A percentile compares a stretch with the other conserved stretches of the same genome.
Conservation (phyloP, 768 basidiomycete genomes). For the Pleurotus eryngii region DNA sequence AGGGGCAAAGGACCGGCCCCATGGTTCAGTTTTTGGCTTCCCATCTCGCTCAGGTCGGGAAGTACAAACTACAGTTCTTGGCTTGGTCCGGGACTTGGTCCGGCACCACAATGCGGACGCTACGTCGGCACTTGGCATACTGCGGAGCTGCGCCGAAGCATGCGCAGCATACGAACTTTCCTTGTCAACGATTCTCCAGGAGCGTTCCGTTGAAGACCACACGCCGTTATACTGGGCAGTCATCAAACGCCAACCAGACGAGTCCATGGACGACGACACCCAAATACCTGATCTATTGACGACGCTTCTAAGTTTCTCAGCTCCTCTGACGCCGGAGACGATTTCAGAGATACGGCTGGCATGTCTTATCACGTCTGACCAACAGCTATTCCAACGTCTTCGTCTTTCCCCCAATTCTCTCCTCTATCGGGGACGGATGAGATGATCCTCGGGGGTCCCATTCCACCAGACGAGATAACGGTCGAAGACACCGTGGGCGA, state of each 20-base stretch:
- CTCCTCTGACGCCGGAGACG: conserved; percentile 38
- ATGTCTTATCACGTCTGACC: conserved; percentile 61
- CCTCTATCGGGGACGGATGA: conserved; percentile 53
- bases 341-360: conserved; percentile 63
- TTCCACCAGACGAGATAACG: conserved; percentile 49
- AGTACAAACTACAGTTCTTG: conserved; percentile 48
- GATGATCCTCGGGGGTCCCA: conserved; percentile 40
- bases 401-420: conserved; percentile 47
- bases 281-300: conserved; percentile 42
- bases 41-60: conserved; percentile 39
- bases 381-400: conserved; percentile 57
- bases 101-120: conserved; percentile 28
- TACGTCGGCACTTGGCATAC: conserved; percentile 37
- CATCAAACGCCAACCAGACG: conserved; percentile 49
- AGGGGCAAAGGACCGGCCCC: conserved; percentile 13
- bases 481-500: conserved; percentile 50
- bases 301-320: conserved; percentile 48
- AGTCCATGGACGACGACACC: conserved; percentile 20
- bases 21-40: conserved; percentile 33
- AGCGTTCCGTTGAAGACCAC: conserved; percentile 59
- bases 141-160: conserved; percentile 62
- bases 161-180: conserved; percentile 48
- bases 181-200: conserved; percentile 56
- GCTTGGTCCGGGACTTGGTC: conserved; percentile 56
- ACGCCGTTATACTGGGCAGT: conserved; percentile 75